Percentiles rank a stretch among this genome's conserved stretches.
Conservation (phyloP, 805 yeast genomes). For the Candida krabiensis region DNA sequence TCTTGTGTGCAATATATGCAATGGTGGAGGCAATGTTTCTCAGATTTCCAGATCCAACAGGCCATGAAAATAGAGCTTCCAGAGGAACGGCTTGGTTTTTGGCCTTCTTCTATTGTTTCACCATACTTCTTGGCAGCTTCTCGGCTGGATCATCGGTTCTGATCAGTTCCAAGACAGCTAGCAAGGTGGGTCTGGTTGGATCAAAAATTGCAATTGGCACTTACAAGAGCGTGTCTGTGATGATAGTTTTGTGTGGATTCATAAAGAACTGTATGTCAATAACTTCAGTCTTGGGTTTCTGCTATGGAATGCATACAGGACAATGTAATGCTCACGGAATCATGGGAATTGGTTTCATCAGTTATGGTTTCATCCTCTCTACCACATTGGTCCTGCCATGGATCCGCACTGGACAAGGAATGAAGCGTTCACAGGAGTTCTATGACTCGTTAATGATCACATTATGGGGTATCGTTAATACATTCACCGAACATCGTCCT, state of each 20-base stretch:
- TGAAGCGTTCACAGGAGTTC: conserved; percentile 71
- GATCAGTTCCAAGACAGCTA: conserved; percentile 32
- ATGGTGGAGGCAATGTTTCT: conserved; percentile 56
- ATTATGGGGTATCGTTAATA: conserved; percentile 88
- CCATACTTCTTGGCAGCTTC: conserved; percentile 55
- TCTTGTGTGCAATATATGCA: conserved; percentile 48
- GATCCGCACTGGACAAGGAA: conserved; percentile 53
- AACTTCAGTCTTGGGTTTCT: conserved; percentile 82
- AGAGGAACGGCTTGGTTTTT: conserved; percentile 70
- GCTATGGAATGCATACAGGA: conserved; percentile 81
- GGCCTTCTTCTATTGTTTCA: conserved; percentile 42
- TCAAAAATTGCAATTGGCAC: conserved; percentile 32
- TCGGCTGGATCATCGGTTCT: conserved; percentile 49
- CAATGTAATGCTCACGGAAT: conserved; percentile 97
- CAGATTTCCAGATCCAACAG: conserved; percentile 62
- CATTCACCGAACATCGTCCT: conserved; percentile 88
- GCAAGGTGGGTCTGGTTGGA: conserved; percentile 40
- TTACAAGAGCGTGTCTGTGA: conserved; percentile 48
- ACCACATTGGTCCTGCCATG: conserved; percentile 72
- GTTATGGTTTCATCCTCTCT: conserved; percentile 72
- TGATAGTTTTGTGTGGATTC: conserved; percentile 64
- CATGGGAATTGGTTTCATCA: conserved; percentile 88
- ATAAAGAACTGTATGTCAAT: conserved; percentile 79
- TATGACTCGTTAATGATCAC: conserved; percentile 81
- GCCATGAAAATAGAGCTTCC: conserved; percentile 67